Evolutionary conservation across 2,329 filamentous ascomycete genomes (phyloP).

Genomic region (Phyllosticta citriasiana): DNA sequence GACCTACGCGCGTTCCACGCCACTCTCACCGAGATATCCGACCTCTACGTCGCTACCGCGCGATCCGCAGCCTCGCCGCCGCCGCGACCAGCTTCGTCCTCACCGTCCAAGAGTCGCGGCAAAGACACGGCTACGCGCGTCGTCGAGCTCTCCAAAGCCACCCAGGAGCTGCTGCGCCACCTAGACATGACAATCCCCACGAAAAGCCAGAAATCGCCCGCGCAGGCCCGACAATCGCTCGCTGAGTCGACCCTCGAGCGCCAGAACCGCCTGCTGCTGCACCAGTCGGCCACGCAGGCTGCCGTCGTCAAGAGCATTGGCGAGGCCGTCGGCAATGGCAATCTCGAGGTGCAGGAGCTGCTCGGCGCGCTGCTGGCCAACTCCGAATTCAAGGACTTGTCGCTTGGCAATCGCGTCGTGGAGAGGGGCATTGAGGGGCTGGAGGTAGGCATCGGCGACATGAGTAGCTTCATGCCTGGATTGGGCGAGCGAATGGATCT

Average conservation of each 20-base stretch:
- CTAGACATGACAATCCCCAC: slow-evolving; percentile 20
- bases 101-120: slow-evolving; percentile 20
- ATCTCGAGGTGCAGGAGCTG: slow-evolving; percentile 28
- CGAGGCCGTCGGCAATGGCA: slow-evolving; percentile 26
- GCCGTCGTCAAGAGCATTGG: slow-evolving; percentile 25
- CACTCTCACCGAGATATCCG: slow-evolving; percentile 21
- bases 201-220: slow-evolving; percentile 1
- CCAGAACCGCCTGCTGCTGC: slow-evolving; percentile 23
- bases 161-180: slow-evolving; percentile 26
- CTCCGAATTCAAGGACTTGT: slow-evolving; percentile 21
- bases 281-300: slow-evolving; percentile 23
- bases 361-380: slow-evolving; percentile 29
- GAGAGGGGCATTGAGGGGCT: slow-evolving; percentile 25
- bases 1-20: slow-evolving; percentile 22
- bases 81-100: slow-evolving; percentile 18
- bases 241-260: slow-evolving; percentile 22
- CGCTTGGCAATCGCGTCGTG: slow-evolving; percentile 17
- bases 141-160: slow-evolving; percentile 19
- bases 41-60: slow-evolving; percentile 18
- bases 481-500: slow-evolving; percentile 25
- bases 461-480: slow-evolving; percentile 27
- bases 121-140: slow-evolving; percentile 21
- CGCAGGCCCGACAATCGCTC: slow-evolving; percentile 19
- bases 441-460: slow-evolving; percentile 27
- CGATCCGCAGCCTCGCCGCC: slow-evolving; percentile 14